phyloP scores from a whole-genome alignment of 768 basidiomycete genomes.

The Leucocoprinus leucothites region DNA sequence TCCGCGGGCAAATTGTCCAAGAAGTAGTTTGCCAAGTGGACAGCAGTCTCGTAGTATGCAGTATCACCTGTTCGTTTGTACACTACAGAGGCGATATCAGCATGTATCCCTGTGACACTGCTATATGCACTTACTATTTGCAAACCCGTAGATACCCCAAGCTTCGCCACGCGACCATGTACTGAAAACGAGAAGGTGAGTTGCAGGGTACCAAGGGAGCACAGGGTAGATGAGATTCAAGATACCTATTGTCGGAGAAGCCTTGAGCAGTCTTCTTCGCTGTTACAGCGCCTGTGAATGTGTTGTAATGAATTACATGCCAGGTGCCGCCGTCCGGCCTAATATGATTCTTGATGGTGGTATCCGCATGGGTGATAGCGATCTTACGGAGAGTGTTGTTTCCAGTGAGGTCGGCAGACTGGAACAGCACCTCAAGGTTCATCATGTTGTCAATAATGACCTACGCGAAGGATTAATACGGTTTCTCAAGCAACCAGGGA shows the following conservation, averaged over 20 bases:
- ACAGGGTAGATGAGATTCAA: not conserved
- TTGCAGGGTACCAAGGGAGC: not conserved
- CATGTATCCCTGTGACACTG: not conserved
- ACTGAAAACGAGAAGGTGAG: slow-evolving; percentile 26
- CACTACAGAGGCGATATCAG: slow-evolving; percentile 37
- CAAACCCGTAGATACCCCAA: slow-evolving; percentile 70
- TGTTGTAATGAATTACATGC: slow-evolving; percentile 68
- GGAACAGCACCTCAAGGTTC: slow-evolving; percentile 69
- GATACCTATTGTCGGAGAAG: slow-evolving; percentile 41
- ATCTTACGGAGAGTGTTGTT: slow-evolving; percentile 58
- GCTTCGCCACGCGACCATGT: slow-evolving; percentile 76
- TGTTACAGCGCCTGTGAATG: slow-evolving; percentile 60
- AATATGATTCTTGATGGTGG: slow-evolving; percentile 65
- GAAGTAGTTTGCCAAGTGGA: slow-evolving; percentile 58
- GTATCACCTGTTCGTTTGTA: slow-evolving; percentile 47
- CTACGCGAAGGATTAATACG: slow-evolving; percentile 17
- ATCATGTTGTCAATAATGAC: slow-evolving; percentile 83
- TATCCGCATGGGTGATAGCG: slow-evolving; percentile 62
- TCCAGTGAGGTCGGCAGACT: slow-evolving; percentile 53
- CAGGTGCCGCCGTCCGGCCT: slow-evolving; percentile 60
- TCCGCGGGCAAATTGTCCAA: slow-evolving; percentile 53
- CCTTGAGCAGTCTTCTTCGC: slow-evolving; percentile 58
- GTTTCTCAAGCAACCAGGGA: not conserved
- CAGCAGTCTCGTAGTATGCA: slow-evolving; percentile 58
- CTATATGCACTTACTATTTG: slow-evolving; percentile 48